Percentiles rank a stretch among this genome's conserved stretches.
Evolutionary conservation across 768 basidiomycete species (phyloP).

Genomic region (Megacollybia marginata): DNA sequence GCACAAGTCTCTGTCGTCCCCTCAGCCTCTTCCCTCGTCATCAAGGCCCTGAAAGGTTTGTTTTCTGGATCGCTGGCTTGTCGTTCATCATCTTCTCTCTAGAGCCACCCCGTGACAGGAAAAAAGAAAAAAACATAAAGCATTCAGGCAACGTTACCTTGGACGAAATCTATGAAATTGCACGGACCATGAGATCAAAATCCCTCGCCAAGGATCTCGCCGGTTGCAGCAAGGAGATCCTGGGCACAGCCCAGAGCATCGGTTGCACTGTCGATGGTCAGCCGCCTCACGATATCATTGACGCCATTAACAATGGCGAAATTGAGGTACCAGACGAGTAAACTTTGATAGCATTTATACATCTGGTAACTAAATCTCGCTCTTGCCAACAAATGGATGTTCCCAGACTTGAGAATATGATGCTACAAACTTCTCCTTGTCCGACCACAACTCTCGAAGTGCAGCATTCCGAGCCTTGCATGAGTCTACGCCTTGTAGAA

Average conservation of each 20-base stretch:
- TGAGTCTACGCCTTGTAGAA: not conserved
- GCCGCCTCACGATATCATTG: slow-evolving; percentile 90
- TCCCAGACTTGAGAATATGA: not conserved
- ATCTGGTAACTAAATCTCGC: slow-evolving; percentile 1
- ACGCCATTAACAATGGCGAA: slow-evolving; percentile 77
- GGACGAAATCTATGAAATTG: slow-evolving; percentile 92
- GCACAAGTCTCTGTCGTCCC: slow-evolving; percentile 95
- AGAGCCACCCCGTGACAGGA: slow-evolving; percentile 99
- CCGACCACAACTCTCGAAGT: not conserved
- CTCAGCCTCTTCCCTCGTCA: slow-evolving; percentile 94
- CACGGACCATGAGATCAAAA: slow-evolving; percentile 92
- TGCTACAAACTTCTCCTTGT: not conserved
- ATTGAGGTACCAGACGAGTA: slow-evolving; percentile 85
- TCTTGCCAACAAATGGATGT: not conserved
- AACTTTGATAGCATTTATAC: slow-evolving; percentile 17
- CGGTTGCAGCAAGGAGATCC: slow-evolving; percentile 92
- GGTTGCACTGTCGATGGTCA: slow-evolving; percentile 95
- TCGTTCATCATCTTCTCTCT: slow-evolving; percentile 10
- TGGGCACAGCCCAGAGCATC: slow-evolving; percentile 94
- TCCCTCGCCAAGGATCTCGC: slow-evolving; percentile 89
- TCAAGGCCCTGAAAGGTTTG: slow-evolving; percentile 94
- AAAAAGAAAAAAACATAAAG: slow-evolving; percentile 99
- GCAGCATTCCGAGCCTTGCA: not conserved
- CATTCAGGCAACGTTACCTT: slow-evolving; percentile 91
- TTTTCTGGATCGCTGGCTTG: not conserved